Conservation (phyloP, 768 basidiomycete genomes). For the Hericium erinaceus region DNA sequence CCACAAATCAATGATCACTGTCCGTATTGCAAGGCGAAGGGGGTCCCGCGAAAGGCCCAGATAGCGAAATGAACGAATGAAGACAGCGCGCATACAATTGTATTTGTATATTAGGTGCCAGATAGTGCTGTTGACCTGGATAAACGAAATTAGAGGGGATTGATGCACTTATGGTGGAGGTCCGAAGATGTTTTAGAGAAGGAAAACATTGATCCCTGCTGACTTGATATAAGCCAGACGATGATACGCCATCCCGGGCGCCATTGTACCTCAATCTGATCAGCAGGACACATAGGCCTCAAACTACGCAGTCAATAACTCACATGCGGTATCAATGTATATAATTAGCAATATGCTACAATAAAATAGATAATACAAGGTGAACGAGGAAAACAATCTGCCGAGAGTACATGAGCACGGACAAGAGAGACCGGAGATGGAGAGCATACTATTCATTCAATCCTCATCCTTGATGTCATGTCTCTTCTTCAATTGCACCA, state of each 20-base stretch:
- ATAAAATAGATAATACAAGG: no score
- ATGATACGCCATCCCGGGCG: no score
- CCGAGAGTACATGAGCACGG: no score
- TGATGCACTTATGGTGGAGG: not conserved
- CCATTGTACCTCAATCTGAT: no score
- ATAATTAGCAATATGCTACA: no score
- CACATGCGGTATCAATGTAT: no score
- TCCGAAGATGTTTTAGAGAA: not conserved
- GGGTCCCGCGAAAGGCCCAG: not conserved
- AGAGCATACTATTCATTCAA: not conserved
- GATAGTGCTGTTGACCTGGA: not conserved
- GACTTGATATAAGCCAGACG: no score
- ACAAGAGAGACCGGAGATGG: no score
- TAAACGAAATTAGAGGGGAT: not conserved
- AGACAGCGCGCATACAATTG: not conserved
- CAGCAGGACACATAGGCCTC: no score
- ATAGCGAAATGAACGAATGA: not conserved
- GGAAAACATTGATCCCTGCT: no score
- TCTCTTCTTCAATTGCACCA: conserved; percentile 77
- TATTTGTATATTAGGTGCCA: not conserved
- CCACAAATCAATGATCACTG: conserved; percentile 14
- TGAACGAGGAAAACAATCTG: no score
- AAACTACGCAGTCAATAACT: no score
- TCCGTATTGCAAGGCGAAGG: conserved; percentile 5
- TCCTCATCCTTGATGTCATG: conserved; percentile 70